Base-by-base conservation (phyloP, 2,329 filamentous ascomycete species). In the Talaromyces atroroseus region DNA sequence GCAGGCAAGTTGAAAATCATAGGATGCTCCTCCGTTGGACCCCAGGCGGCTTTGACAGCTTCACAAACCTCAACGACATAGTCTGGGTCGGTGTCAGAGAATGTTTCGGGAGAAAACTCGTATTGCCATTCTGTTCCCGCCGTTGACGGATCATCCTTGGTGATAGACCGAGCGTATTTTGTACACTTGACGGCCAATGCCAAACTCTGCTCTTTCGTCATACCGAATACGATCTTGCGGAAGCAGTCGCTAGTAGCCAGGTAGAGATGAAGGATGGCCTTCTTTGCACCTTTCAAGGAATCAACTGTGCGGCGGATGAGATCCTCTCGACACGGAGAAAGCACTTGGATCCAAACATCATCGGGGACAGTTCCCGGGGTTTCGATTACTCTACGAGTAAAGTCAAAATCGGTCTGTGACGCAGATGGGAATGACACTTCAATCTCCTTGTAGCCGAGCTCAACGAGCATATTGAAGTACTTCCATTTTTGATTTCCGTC, bases 1-100 rank as follows among this genome's bases (percentile, higher is more conserved):
- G 94, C 92, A 0, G 94, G 92, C 52, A 99, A 81, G 77, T 97
- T 97, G 81, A 99, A 94, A 70, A 99, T 95, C 72, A 99, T 90
- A 49, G 87, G 89, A 64, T 85, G 86, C 71, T 90, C 84, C 40
- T 79, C 84, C 0, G 83, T 84, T 0, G 94, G 92, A 60, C 81
- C 91, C 94, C 94, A 99, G 0, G 92, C 94, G 5, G 80, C 87
- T 81, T 96, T 96, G 66, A 97, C 92, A 34, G 92, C 92, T 69
- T 95, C 86, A 72, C 94, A 97, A 44, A 97, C 82, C 69, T 86
- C 76, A 34, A 97, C 76, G 16, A 84, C 89, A 67, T 88, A 97
- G 42, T 95, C 91, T 12, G 90, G 86, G 56, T 86, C 82, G 2
- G 90, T 90, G 74, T 97, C 92, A 5, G 92, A 96, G 76, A 97